Base-by-base conservation (phyloP, 257 asterid genomes). In the Salvia splendens region DNA sequence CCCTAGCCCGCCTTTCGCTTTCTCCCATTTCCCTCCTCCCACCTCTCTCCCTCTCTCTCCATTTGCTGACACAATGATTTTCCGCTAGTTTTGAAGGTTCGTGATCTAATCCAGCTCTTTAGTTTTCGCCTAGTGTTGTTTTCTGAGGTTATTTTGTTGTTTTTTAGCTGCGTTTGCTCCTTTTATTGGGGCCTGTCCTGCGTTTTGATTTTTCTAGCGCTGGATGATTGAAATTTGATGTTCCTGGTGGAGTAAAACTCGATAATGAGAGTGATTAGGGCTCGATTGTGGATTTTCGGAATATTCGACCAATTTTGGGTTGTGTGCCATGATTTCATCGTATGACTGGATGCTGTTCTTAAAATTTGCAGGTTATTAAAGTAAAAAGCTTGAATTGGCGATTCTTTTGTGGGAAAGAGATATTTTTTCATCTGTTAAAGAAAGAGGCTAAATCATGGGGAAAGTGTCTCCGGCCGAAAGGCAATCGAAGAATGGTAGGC, bases 391-490 rank as follows among this genome's bases (percentile, higher is more conserved):
- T 35, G 16, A 35, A 7, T 8, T 16, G 47, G 40, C 63, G 40
- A 43, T 14, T 32, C 40, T 20, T 45, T 50, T 59, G 16, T 12
- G 55, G 35, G 36, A 50, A 61, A 24, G 46, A 58, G 16, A 36
- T 12, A 51, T 6, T 56, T 64, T 9, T 67, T 52, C 56, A 15
- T 14, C 48, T 55, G 56, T 48, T 7, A 17, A 63, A 59, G 36
- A 50, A 41, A 36, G 15, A 14, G 33, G 15, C n/a, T 5, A 35
- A 2, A 64, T 30, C 52, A 92, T 86, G 95, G 96, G 91, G 8
- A 92, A 92, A 73, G 86, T 81, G 38, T 86, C 87, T 53, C 88
- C 87, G 14, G 81, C 73, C 7, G 94, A 85, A 38, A 74, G 76
- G 76, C 84, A 79, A 69, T 64, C 81, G 10, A 86, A 64, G 70